Evolutionary conservation across 164 flowering plant genomes (phyloP).

Genomic region (Nymphaea colorata): DNA sequence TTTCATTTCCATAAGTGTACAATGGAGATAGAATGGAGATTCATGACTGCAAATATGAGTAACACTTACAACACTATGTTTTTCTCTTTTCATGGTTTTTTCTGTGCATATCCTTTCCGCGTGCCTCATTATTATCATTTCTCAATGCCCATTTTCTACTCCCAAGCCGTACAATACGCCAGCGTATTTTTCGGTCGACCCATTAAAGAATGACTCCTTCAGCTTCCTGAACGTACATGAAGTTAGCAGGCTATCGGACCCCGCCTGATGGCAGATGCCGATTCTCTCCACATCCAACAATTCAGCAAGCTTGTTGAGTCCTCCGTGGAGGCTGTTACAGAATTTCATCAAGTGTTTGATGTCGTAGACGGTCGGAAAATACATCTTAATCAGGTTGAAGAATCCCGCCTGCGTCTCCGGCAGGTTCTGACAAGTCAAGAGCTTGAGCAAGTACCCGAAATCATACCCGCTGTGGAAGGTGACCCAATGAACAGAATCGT

Average conservation of each 20-base stretch:
- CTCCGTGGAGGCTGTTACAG: slow-evolving; percentile 51
- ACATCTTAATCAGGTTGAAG: slow-evolving; percentile 29
- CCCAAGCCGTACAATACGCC: slow-evolving; percentile 50
- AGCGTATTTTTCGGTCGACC: slow-evolving; percentile 40
- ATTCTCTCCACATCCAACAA: slow-evolving; percentile 46
- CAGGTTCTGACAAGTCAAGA: slow-evolving; percentile 31
- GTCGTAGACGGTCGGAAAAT: slow-evolving; percentile 46
- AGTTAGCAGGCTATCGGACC: slow-evolving; percentile 65
- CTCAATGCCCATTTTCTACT: slow-evolving; percentile 29
- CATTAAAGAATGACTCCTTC: slow-evolving; percentile 38
- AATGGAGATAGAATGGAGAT: not conserved
- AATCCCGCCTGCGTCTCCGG: slow-evolving; percentile 34
- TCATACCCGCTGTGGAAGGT: slow-evolving; percentile 31
- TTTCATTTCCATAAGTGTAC: not conserved
- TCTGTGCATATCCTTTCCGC: not conserved
- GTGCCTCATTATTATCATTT: not conserved
- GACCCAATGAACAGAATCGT: slow-evolving; percentile 25
- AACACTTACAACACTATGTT: not conserved
- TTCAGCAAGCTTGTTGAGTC: slow-evolving; percentile 54
- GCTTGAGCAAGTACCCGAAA: slow-evolving; percentile 40
- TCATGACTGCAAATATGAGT: not conserved
- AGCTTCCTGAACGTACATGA: slow-evolving; percentile 47
- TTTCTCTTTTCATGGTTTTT: not conserved
- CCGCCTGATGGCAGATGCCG: slow-evolving; percentile 53
- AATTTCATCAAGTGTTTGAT: slow-evolving; percentile 59